Percentiles rank a stretch among this genome's conserved stretches.
phyloP scores from a whole-genome alignment of 306 rosid genomes.

The Corylus americana region DNA sequence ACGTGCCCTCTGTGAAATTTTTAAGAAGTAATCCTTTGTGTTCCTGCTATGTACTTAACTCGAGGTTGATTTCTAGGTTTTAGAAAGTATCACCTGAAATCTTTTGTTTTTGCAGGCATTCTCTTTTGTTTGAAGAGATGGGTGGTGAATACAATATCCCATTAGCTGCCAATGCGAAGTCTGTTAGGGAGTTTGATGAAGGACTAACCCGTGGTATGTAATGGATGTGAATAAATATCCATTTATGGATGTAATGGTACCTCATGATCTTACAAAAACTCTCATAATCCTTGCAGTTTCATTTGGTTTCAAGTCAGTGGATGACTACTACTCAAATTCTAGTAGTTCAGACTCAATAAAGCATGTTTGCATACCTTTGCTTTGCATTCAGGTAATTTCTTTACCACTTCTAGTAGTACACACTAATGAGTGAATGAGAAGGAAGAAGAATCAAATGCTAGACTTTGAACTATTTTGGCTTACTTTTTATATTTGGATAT shows the following conservation, averaged over 20 bases:
- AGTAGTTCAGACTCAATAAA: slow-evolving; percentile 84
- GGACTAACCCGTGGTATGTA: slow-evolving; percentile 86
- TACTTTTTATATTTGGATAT: background rate
- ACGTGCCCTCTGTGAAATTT: slow-evolving; percentile 57
- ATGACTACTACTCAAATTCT: slow-evolving; percentile 79
- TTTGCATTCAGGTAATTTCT: slow-evolving; percentile 86
- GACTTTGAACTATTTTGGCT: background rate
- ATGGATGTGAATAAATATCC: slow-evolving; percentile 3
- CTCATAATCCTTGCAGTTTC: slow-evolving; percentile 63
- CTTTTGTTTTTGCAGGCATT: slow-evolving; percentile 56
- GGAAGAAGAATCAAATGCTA: slow-evolving; percentile 7
- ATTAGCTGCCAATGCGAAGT: slow-evolving; percentile 66
- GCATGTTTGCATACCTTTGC: slow-evolving; percentile 75
- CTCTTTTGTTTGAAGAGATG: slow-evolving; percentile 73
- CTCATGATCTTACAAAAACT: slow-evolving; percentile 24
- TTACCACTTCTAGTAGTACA: background rate
- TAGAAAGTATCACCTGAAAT: background rate
- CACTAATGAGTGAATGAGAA: background rate
- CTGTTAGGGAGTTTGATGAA: slow-evolving; percentile 85
- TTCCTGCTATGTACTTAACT: slow-evolving; percentile 13
- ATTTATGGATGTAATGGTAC: slow-evolving; percentile 7
- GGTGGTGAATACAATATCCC: slow-evolving; percentile 71
- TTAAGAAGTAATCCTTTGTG: slow-evolving; percentile 62
- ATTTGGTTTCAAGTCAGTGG: slow-evolving; percentile 93
- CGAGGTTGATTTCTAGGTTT: slow-evolving; percentile 17